Evolutionary conservation across 257 asterid species (phyloP).

Genomic region (Orobanche coerulescens): DNA sequence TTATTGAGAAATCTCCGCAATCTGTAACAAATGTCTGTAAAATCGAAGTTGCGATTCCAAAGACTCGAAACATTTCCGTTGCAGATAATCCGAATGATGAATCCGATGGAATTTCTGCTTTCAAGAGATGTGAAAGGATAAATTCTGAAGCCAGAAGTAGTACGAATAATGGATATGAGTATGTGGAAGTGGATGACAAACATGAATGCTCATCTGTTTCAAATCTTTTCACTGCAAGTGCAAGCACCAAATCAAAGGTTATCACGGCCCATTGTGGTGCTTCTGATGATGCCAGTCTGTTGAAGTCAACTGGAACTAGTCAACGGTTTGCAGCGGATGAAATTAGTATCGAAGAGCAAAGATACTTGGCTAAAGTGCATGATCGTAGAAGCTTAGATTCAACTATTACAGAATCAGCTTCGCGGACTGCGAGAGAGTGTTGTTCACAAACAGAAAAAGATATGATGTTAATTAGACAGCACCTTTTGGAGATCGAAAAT

Average conservation of each 20-base stretch:
- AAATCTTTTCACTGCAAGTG: constrained; percentile 46
- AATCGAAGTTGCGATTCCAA: constrained; percentile 77
- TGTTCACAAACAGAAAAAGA: constrained; percentile 67
- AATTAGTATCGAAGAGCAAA: constrained; percentile 59
- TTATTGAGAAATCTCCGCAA: constrained; percentile 46
- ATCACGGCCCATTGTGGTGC: constrained; percentile 33
- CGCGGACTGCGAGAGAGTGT: constrained; percentile 38
- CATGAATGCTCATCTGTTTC: constrained; percentile 65
- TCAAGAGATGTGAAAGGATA: constrained; percentile 49
- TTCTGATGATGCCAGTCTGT: constrained; percentile 46
- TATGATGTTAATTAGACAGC: constrained; percentile 53
- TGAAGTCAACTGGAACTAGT: constrained; percentile 52
- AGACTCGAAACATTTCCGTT: constrained; percentile 29
- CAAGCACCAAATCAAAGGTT: constrained; percentile 46
- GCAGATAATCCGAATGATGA: constrained; percentile 51
- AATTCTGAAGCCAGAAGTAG: constrained; percentile 38
- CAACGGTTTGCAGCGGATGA: constrained; percentile 53
- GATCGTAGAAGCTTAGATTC: constrained; percentile 84
- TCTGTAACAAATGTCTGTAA: constrained; percentile 64
- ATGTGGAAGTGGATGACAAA: constrained; percentile 62
- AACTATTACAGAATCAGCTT: constrained; percentile 64
- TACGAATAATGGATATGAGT: constrained; percentile 48
- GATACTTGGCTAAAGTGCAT: constrained; percentile 42
- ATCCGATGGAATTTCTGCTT: constrained; percentile 64
- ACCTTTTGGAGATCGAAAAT: constrained; percentile 74